These are phyloP conservation scores for Petrea volubilis DNA, from an alignment of 257 asterid genomes.

Conservation along the genomic window DNA sequence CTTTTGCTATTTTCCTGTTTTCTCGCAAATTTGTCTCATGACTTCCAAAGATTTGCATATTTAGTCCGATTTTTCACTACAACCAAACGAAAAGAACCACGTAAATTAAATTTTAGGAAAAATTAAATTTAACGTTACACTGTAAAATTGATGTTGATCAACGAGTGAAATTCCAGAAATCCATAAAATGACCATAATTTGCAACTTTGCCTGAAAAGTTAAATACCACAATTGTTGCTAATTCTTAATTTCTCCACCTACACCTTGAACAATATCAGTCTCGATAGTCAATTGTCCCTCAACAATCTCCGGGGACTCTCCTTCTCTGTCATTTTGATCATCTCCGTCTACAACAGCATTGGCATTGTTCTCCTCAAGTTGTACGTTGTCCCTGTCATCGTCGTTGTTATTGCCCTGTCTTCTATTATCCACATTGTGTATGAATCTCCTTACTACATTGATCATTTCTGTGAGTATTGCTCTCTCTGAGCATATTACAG, in stretches of 20 bases:
- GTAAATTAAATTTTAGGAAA: no score
- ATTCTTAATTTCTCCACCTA: background rate
- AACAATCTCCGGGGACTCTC: background rate
- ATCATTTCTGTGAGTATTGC: background rate
- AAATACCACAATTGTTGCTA: no score
- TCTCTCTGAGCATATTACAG: constrained; percentile 37
- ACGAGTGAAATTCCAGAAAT: no score
- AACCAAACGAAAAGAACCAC: no score
- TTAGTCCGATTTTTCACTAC: no score
- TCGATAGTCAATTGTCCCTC: background rate
- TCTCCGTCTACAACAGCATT: background rate
- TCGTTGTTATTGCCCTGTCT: background rate
- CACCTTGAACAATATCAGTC: background rate
- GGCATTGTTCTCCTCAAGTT: background rate
- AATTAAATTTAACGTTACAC: no score
- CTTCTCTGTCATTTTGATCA: background rate
- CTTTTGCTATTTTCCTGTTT: no score
- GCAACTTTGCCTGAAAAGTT: no score
- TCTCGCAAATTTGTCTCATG: no score
- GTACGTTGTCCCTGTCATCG: background rate
- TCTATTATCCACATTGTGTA: background rate
- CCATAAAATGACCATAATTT: no score
- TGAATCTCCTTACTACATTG: background rate
- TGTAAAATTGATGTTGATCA: no score
- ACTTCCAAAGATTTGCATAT: no score